Conservation (phyloP, 306 rosid species). For the Malus orientalis region DNA sequence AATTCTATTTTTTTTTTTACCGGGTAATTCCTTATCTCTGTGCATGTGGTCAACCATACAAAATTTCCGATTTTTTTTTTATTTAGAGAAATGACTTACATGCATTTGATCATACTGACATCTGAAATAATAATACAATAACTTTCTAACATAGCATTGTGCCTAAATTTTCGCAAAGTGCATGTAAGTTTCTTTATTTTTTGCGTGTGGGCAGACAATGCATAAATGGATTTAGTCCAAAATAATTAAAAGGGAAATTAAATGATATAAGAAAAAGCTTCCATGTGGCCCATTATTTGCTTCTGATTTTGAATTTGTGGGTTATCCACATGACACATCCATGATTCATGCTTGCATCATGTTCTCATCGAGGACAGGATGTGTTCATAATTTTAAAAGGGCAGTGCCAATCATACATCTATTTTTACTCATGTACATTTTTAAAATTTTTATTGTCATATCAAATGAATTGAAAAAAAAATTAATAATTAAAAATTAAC, state of each 20-base stretch:
- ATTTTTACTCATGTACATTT: too few relatives aligned
- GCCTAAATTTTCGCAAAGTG: background rate
- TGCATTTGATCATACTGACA: accelerated
- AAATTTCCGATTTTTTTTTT: too few relatives aligned
- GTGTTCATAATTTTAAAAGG: background rate
- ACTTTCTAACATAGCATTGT: too few relatives aligned
- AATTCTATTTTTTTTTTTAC: background rate
- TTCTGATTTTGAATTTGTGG: background rate
- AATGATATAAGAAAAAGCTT: background rate
- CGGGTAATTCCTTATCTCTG: background rate
- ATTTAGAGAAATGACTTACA: background rate
- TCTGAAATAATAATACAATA: too few relatives aligned
- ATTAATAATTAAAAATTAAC: accelerated
- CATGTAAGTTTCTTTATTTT: background rate
- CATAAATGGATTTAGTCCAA: background rate
- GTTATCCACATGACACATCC: background rate
- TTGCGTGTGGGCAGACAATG: too few relatives aligned
- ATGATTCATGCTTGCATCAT: background rate
- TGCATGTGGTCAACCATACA: background rate
- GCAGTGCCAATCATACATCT: too few relatives aligned
- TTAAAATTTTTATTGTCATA: accelerated
- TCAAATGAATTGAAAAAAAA: too few relatives aligned
- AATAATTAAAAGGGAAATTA: background rate
- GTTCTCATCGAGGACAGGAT: background rate
- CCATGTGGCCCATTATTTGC: background rate